These are phyloP conservation scores for Spatholobus suberectus DNA, from an alignment of 306 rosid species.

Conservation along the genomic window DNA sequence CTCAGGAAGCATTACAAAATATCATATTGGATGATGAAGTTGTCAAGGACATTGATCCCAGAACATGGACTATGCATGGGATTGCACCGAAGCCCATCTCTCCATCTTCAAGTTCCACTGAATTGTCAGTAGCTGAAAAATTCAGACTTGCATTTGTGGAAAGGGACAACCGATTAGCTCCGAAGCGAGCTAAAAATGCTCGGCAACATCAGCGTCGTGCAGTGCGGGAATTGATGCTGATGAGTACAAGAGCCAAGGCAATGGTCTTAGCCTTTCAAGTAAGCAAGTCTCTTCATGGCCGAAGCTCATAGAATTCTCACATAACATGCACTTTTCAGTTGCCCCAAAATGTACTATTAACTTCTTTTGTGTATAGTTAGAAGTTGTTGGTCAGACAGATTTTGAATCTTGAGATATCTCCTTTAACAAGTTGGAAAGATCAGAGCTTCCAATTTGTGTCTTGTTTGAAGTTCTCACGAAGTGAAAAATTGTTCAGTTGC, in stretches of 20 bases:
- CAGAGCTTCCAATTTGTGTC: background rate
- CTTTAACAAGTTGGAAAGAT: conserved; percentile 6
- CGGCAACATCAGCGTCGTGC: conserved; percentile 93
- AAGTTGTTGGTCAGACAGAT: conserved; percentile 8
- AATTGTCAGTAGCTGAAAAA: conserved; percentile 85
- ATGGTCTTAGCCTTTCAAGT: conserved; percentile 73
- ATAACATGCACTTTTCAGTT: background rate
- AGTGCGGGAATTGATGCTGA: conserved; percentile 69
- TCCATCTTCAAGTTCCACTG: conserved; percentile 45
- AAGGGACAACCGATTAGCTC: conserved; percentile 85
- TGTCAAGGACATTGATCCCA: conserved; percentile 71
- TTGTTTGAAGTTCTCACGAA: conserved; percentile 7
- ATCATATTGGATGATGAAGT: conserved; percentile 58
- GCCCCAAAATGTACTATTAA: conserved; percentile 23
- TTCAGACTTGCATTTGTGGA: conserved; percentile 93
- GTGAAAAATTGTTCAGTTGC: conserved; percentile 7
- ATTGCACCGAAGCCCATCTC: conserved; percentile 42
- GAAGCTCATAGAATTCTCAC: conserved; percentile 37
- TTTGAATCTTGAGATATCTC: background rate
- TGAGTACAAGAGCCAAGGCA: conserved; percentile 77
- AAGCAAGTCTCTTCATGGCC: conserved; percentile 60
- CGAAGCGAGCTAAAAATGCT: conserved; percentile 88
- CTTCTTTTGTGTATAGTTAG: conserved; percentile 23
- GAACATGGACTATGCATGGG: conserved; percentile 74
- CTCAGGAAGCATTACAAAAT: conserved; percentile 73